Conservation (phyloP, 1,284 basidiomycete species). For the Ustilago xerochloae region DNA sequence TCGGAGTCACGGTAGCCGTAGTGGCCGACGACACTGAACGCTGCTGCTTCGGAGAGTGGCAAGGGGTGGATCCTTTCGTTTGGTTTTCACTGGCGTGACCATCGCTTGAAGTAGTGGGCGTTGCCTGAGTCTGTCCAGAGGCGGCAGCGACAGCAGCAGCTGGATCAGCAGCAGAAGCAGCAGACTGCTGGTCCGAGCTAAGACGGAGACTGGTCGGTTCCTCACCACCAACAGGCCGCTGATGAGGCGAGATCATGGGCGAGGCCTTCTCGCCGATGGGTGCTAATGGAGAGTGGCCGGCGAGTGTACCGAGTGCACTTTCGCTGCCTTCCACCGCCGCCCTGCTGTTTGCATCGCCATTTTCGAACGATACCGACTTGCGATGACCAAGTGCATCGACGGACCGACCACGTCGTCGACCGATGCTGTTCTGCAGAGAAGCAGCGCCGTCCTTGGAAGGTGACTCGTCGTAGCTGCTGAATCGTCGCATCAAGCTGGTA, state of each 20-base stretch:
- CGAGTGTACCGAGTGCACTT: neutral
- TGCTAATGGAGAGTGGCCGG: conserved; percentile 13
- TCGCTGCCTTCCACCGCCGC: conserved; percentile 6
- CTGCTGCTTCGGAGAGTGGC: conserved; percentile 15
- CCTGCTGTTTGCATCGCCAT: conserved; percentile 1
- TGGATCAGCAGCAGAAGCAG: neutral
- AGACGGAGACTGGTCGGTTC: conserved; percentile 22
- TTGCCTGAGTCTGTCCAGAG: neutral
- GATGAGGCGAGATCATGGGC: conserved; percentile 18
- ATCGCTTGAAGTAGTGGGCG: neutral
- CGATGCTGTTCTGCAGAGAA: conserved; percentile 1
- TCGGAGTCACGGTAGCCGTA: conserved; percentile 24
- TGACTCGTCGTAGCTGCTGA: conserved; percentile 31
- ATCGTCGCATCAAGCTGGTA: conserved; percentile 14
- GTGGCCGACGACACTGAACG: conserved; percentile 21
- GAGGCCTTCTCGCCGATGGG: conserved; percentile 44
- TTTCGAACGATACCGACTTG: conserved; percentile 56
- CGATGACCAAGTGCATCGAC: conserved; percentile 37
- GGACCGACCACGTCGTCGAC: conserved; percentile 28
- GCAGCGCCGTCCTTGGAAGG: conserved; percentile 13
- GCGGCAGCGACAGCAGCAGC: neutral
- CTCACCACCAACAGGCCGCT: conserved; percentile 5
- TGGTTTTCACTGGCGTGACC: neutral
- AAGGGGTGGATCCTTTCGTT: neutral
- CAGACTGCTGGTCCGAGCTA: neutral